Conservation (phyloP, 768 basidiomycete genomes). For the Panaeolus papilionaceus region DNA sequence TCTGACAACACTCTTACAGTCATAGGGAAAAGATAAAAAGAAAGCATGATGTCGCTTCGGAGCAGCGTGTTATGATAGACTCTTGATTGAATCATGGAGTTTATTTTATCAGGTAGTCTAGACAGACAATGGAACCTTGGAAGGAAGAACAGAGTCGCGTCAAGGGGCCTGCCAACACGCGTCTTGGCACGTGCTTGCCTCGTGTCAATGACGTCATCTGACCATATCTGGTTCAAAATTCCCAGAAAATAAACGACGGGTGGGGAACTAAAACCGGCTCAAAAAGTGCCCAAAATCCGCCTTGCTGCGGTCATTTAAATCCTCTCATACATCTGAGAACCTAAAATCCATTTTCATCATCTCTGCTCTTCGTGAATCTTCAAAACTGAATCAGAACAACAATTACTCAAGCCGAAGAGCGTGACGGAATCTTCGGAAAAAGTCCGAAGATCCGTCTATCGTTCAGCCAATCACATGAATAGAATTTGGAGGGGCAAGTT, state of each 20-base stretch:
- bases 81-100: background rate
- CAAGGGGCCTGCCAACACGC: background rate
- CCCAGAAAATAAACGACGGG: no score
- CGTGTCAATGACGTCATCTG: background rate
- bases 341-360: no score
- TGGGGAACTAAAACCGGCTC: no score
- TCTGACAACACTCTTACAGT: no score
- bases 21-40: no score
- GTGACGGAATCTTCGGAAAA: background rate
- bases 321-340: no score
- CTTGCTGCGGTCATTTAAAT: no score
- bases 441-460: conserved; percentile 1
- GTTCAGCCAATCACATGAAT: conserved; percentile 1
- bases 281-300: no score
- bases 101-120: no score
- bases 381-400: background rate
- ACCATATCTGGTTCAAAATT: no score
- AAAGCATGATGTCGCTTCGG: no score
- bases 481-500: background rate
- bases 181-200: background rate
- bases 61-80: background rate
- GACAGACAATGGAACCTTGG: no score
- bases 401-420: background rate
- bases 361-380: background rate
- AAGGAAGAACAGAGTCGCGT: background rate